Conservation (phyloP, 169 alveolate genomes). For the Babesia ovata region DNA sequence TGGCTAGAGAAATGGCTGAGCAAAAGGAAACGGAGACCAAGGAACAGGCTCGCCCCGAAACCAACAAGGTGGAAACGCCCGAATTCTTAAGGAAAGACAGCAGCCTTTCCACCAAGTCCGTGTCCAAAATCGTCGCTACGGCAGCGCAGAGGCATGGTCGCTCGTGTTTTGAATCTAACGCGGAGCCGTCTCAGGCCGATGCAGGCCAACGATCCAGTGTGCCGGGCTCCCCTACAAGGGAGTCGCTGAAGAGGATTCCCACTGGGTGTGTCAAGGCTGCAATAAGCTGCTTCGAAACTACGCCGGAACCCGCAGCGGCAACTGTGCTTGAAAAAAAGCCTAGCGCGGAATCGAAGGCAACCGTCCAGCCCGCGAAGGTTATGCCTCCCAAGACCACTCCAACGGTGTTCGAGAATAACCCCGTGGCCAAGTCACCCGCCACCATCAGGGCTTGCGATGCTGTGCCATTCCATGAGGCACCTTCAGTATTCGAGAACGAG, state of each 20-base stretch:
- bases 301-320: not conserved
- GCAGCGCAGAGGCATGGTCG: conserved; percentile 52
- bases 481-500: conserved; percentile 20
- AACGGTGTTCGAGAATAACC: conserved; percentile 53
- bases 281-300: conserved; percentile 21
- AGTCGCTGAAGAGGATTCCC: conserved; percentile 55
- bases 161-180: conserved; percentile 38
- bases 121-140: conserved; percentile 43
- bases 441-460: conserved; percentile 44
- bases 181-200: conserved; percentile 36
- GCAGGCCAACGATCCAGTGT: not conserved
- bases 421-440: conserved; percentile 41
- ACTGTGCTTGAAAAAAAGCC: conserved; percentile 7
- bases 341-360: conserved; percentile 32
- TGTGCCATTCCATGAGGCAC: not conserved
- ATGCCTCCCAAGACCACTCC: not conserved
- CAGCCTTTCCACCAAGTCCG: conserved; percentile 35
- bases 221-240: not conserved
- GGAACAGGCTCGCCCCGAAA: not conserved
- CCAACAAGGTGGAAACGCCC: conserved; percentile 2
- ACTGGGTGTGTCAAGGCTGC: conserved; percentile 25
- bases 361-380: conserved; percentile 9
- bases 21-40: not conserved
- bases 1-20: not conserved
- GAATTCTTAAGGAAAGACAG: conserved; percentile 13